Conservation (phyloP, 148 eudicot genomes). For the Camellia granthamiana region DNA sequence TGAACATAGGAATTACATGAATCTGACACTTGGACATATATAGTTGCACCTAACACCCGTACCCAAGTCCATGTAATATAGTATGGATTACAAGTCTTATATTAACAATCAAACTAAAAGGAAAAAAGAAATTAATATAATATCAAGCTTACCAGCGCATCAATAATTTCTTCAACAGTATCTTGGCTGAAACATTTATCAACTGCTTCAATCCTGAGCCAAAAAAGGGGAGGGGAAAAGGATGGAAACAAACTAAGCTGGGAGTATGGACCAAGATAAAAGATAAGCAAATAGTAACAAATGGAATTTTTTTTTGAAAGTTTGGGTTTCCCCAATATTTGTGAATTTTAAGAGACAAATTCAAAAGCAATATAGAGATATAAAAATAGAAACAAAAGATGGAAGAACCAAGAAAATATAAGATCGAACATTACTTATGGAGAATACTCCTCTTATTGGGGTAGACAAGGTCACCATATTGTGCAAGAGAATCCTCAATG, state of each 20-base stretch:
- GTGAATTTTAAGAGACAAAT: background rate
- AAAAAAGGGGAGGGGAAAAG: background rate
- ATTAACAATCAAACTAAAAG: background rate
- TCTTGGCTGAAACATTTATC: constrained; percentile 88
- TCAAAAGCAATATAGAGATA: background rate
- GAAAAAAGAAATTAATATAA: background rate
- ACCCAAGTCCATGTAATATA: too few species aligned
- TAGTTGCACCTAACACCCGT: too few species aligned
- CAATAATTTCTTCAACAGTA: constrained; percentile 76
- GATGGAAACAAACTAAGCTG: background rate
- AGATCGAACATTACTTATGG: constrained; percentile 53
- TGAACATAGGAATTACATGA: too few species aligned
- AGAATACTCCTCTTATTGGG: constrained; percentile 67
- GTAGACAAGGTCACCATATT: constrained; percentile 89
- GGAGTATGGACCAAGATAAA: background rate
- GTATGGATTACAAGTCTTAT: background rate
- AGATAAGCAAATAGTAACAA: background rate
- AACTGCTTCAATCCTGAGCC: constrained; percentile 69
- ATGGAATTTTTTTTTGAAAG: too few species aligned
- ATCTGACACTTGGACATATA: too few species aligned
- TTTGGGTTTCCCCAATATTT: background rate
- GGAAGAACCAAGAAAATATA: constrained; percentile 6
- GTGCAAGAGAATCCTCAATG: constrained; percentile 84
- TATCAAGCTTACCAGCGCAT: constrained; percentile 65
- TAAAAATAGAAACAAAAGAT: background rate